Evolutionary conservation across 352 stramenopile species (phyloP).

Genomic region (Phytophthora fragariae): DNA sequence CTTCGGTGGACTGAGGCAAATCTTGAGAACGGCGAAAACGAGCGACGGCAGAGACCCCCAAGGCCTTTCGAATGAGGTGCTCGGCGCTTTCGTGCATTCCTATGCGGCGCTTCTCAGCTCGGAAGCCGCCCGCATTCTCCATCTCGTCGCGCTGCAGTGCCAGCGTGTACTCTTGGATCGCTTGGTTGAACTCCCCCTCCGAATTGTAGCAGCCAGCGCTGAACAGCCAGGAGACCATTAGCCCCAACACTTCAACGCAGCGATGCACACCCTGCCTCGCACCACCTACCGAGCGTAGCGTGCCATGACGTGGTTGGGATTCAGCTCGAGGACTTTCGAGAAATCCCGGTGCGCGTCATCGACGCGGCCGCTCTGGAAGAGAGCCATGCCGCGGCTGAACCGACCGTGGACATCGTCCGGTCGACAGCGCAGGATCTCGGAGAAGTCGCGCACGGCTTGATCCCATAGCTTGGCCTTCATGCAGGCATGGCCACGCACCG

Average conservation of each 20-base stretch:
- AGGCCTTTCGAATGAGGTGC: conserved; percentile 32
- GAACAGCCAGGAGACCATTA: background rate
- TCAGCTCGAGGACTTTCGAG: conserved; percentile 63
- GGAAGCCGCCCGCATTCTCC: conserved; percentile 44
- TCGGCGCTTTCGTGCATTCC: conserved; percentile 36
- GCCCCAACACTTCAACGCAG: background rate
- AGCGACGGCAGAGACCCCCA: conserved; percentile 18
- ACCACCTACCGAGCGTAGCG: conserved; percentile 60
- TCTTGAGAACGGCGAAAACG: conserved; percentile 7
- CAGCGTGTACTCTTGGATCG: conserved; percentile 82
- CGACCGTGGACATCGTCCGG: conserved; percentile 67
- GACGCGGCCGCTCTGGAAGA: conserved; percentile 63
- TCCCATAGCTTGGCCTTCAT: conserved; percentile 80
- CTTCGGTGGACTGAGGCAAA: background rate
- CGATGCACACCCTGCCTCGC: no score
- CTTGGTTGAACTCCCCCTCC: conserved; percentile 71
- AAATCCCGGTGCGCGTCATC: conserved; percentile 74
- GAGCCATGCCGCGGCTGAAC: conserved; percentile 80
- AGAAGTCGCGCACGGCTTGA: conserved; percentile 64
- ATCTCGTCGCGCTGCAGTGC: conserved; percentile 73
- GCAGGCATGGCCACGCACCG: conserved; percentile 70
- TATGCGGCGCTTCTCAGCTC: conserved; percentile 30
- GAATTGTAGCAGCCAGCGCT: conserved; percentile 79
- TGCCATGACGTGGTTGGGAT: conserved; percentile 83
- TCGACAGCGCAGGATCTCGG: conserved; percentile 49